Evolutionary conservation across 805 yeast genomes (phyloP).

Genomic region (Candida piceae): DNA sequence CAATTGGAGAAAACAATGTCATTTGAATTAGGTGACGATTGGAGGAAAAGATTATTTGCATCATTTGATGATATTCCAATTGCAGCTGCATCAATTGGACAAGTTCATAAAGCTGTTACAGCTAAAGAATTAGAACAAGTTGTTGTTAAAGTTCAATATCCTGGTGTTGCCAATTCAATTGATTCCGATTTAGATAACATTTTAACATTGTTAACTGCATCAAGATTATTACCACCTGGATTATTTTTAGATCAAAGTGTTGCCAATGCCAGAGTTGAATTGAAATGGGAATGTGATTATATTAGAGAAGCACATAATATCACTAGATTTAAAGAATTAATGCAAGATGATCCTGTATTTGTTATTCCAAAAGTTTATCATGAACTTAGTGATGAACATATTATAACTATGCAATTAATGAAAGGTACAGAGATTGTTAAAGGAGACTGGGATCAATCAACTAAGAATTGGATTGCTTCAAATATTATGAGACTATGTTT

Average conservation of each 20-base stretch:
- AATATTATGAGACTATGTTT: slow-evolving; percentile 83
- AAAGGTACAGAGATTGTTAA: slow-evolving; percentile 78
- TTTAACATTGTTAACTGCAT: slow-evolving; percentile 76
- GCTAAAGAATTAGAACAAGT: slow-evolving; percentile 59
- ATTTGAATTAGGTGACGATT: slow-evolving; percentile 67
- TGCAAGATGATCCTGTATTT: slow-evolving; percentile 59
- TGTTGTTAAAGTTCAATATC: slow-evolving; percentile 95
- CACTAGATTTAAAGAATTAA: slow-evolving; percentile 58
- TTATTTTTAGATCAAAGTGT: slow-evolving; percentile 86
- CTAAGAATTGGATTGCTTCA: slow-evolving; percentile 76
- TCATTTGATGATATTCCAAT: slow-evolving; percentile 83
- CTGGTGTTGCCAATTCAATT: slow-evolving; percentile 91
- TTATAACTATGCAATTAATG: slow-evolving; percentile 86
- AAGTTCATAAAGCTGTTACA: slow-evolving; percentile 82
- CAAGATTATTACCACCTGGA: slow-evolving; percentile 84
- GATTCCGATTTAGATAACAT: slow-evolving; percentile 91
- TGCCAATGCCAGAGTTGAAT: slow-evolving; percentile 86
- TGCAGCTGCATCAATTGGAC: slow-evolving; percentile 97
- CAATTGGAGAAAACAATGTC: slow-evolving; percentile 76
- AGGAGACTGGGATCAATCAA: slow-evolving; percentile 68
- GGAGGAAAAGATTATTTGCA: slow-evolving; percentile 66
- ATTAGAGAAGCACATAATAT: slow-evolving; percentile 79
- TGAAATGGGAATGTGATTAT: slow-evolving; percentile 98
- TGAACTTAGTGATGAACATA: slow-evolving; percentile 72
- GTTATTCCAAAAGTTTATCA: slow-evolving; percentile 78